Evolutionary conservation across 106 monocot genomes (phyloP), one percentile per base, ranked within the genome.

Genomic region (Dendrobium nobile): DNA sequence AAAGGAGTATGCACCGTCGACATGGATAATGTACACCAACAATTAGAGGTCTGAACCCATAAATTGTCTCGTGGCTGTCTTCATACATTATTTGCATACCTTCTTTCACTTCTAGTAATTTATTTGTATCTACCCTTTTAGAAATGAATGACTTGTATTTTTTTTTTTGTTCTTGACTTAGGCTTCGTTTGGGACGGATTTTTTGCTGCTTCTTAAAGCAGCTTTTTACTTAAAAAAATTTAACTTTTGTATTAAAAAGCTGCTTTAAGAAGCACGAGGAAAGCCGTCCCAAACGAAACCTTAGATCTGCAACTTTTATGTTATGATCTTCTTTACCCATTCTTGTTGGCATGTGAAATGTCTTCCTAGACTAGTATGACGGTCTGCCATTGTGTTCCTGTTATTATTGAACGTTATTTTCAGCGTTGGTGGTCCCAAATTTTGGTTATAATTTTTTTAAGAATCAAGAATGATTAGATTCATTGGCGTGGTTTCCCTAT

Each of bases 1-100:
- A 91, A 89, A 83, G 98, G 98, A 74, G 98, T 99, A 47, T 99
- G 98, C 87, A 99, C 98, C 9, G 98, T 99, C 80, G 95, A 99
- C 82, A 95, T 99, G 95, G 91, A 91, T 79, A 99, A 99, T 75
- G 89, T 99, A 41, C 85, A 86, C 42, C 89, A 91, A 73, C 95
- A 95, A 80, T 84, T 99, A 56, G 98, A 99, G 95, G 98, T 99
- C 15, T 78, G 88, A 4, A 75, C 33, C 20, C 44, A 45, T 51
- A 77, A 44, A 51, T 31, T 37, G 41, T 43, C 41, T 37, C 6
- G 20, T 44, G 43, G 2, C 8, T n/a, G 4, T 43, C 42, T 42
- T 42, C 43, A 42, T 43, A 18, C 43, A 43, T 7, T 43, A n/a
- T 20, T 74, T 43, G 18, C 74, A n/a, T 74, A 1, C 43, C 18